A percentile compares a stretch with the other conserved stretches of the same genome.
Evolutionary conservation across 2,329 filamentous ascomycete species (phyloP).

Genomic region (Lasiodiplodia citricola): DNA sequence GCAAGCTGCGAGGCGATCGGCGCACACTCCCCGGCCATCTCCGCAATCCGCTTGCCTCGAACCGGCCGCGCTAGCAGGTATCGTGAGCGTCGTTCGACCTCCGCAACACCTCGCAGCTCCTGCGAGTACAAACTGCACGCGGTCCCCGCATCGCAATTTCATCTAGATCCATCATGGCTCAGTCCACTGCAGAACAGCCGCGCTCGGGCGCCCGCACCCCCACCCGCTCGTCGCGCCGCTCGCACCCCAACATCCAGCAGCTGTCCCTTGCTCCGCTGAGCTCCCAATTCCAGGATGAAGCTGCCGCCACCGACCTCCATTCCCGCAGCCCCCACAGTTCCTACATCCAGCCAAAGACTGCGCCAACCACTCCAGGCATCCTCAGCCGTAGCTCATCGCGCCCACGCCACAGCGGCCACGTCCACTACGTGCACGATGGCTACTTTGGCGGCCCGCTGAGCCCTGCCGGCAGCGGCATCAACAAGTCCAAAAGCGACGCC

Average conservation of each 20-base stretch:
- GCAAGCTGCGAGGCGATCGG: not conserved
- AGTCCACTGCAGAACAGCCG: slow-evolving; percentile 17
- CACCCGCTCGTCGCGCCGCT: slow-evolving; percentile 51
- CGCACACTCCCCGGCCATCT: slow-evolving; percentile 1
- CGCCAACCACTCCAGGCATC: slow-evolving; percentile 56
- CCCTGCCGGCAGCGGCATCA: slow-evolving; percentile 35
- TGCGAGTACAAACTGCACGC: slow-evolving; percentile 17
- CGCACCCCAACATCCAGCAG: slow-evolving; percentile 64
- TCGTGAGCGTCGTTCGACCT: slow-evolving; percentile 22
- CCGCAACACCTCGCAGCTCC: not conserved
- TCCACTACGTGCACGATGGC: slow-evolving; percentile 26
- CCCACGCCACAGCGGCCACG: slow-evolving; percentile 40
- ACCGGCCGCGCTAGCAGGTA: slow-evolving; percentile 15
- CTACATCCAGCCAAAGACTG: slow-evolving; percentile 56
- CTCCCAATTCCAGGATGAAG: slow-evolving; percentile 58
- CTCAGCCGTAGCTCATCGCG: slow-evolving; percentile 49
- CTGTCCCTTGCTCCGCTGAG: slow-evolving; percentile 67
- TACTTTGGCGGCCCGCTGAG: slow-evolving; percentile 18
- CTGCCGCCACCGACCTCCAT: slow-evolving; percentile 41
- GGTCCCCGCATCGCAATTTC: not conserved
- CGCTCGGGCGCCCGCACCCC: slow-evolving; percentile 19
- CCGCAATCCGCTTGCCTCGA: slow-evolving; percentile 17
- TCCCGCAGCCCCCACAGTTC: slow-evolving; percentile 44
- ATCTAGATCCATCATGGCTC: slow-evolving; percentile 18
- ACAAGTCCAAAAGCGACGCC: slow-evolving; percentile 55